These are phyloP conservation scores for Mortierella sp. DNA, from an alignment of 371 early-diverging fungal genomes.

Conservation along the genomic window DNA sequence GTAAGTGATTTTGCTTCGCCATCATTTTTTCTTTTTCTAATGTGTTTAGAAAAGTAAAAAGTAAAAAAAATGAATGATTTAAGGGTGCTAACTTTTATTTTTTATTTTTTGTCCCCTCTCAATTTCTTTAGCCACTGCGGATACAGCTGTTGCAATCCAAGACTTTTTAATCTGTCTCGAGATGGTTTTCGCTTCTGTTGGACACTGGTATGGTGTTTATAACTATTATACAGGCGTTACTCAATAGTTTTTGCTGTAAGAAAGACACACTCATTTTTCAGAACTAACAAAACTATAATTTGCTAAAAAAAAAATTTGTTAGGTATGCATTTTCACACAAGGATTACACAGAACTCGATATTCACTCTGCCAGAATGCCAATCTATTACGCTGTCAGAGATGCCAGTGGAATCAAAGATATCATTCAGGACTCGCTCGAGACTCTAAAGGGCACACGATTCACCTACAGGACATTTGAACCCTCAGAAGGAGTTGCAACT, in stretches of 20 bases:
- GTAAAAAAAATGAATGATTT: too few species aligned
- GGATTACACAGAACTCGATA: slow-evolving; percentile 75
- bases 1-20: too few species aligned
- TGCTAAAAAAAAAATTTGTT: too few species aligned
- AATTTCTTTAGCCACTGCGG: slow-evolving; percentile 69
- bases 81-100: too few species aligned
- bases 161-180: slow-evolving; percentile 95
- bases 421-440: slow-evolving; percentile 83
- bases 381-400: slow-evolving; percentile 85
- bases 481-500: slow-evolving; percentile 75
- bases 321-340: slow-evolving; percentile 76
- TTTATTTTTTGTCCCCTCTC: too few species aligned
- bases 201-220: slow-evolving; percentile 71
- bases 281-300: too few species aligned
- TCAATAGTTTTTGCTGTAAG: too few species aligned
- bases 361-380: slow-evolving; percentile 82
- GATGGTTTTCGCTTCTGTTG: slow-evolving; percentile 88
- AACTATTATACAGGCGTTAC: not conserved
- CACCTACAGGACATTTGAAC: slow-evolving; percentile 86
- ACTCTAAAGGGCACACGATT: slow-evolving; percentile 84
- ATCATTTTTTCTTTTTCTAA: not conserved
- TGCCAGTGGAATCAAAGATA: slow-evolving; percentile 86
- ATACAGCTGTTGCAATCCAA: slow-evolving; percentile 90
- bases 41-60: too few species aligned
- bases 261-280: not conserved